phyloP scores from a whole-genome alignment of 202 grass and related monocot species.

The Carex arenaria region DNA sequence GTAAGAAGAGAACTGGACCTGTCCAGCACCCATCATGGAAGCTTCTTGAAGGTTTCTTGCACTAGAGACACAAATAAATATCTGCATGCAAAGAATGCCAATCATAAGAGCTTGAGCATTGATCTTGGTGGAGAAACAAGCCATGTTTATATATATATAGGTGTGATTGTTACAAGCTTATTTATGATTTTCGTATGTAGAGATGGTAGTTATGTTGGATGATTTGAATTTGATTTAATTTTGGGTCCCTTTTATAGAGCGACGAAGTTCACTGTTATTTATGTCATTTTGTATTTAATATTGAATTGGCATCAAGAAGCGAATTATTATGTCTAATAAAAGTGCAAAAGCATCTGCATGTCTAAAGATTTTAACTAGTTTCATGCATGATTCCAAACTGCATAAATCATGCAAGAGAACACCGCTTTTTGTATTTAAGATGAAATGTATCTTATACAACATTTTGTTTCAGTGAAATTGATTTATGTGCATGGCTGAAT shows the following conservation, averaged over 20 bases:
- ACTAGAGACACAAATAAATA: background rate
- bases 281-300: too few relatives aligned
- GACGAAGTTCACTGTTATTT: background rate
- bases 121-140: background rate
- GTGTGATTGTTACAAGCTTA: background rate
- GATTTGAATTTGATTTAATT: background rate
- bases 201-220: background rate
- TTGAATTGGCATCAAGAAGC: background rate
- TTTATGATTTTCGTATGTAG: background rate
- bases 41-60: background rate
- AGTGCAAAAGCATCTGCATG: background rate
- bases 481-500: too few relatives aligned
- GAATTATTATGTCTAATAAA: background rate
- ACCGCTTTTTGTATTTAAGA: background rate
- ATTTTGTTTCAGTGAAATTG: too few relatives aligned
- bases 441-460: too few relatives aligned
- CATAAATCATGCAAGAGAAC: background rate
- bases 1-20: background rate
- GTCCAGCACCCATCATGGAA: background rate
- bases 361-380: background rate
- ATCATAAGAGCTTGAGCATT: background rate
- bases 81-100: conserved; percentile 1
- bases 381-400: background rate
- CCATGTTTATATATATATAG: background rate
- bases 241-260: background rate